phyloP scores from a whole-genome alignment of 1,139 yeast species.

The Yamadazyma mexicana region DNA sequence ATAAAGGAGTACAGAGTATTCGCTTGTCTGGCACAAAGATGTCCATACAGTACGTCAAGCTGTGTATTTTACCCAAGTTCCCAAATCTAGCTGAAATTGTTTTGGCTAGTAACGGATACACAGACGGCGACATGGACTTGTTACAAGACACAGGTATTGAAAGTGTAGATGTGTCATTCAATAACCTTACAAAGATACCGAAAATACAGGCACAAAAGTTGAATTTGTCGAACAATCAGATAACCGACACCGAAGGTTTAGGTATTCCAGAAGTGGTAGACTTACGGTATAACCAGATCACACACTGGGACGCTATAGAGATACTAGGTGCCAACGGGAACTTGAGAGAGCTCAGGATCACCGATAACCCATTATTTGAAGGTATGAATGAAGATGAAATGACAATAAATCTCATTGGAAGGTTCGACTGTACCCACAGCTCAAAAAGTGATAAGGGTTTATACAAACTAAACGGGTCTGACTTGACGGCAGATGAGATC shows the following conservation, averaged over 20 bases:
- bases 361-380: conserved; percentile 52
- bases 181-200: conserved; percentile 37
- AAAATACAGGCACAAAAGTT: conserved; percentile 10
- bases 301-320: conserved; percentile 53
- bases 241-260: conserved; percentile 9
- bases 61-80: conserved; percentile 32
- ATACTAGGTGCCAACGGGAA: conserved; percentile 26
- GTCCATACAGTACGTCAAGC: conserved; percentile 18
- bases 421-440: conserved; percentile 33
- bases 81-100: conserved; percentile 44
- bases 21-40: conserved; percentile 33
- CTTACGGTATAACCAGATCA: conserved; percentile 47
- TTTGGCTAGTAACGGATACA: conserved; percentile 49
- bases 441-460: conserved; percentile 7
- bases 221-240: conserved; percentile 29
- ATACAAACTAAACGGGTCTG: conserved; percentile 56
- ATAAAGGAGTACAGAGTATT: conserved; percentile 21
- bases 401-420: conserved; percentile 47
- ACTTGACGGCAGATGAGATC: conserved; percentile 47
- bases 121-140: conserved; percentile 21
- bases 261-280: conserved; percentile 31
- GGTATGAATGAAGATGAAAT: conserved; percentile 17
- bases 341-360: conserved; percentile 46
- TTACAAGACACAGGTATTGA: conserved; percentile 15
- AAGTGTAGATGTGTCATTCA: conserved; percentile 47